A percentile compares a stretch with the other conserved stretches of the same genome.
phyloP scores from a whole-genome alignment of 1,284 basidiomycete species.

The Ustilago hordei region DNA sequence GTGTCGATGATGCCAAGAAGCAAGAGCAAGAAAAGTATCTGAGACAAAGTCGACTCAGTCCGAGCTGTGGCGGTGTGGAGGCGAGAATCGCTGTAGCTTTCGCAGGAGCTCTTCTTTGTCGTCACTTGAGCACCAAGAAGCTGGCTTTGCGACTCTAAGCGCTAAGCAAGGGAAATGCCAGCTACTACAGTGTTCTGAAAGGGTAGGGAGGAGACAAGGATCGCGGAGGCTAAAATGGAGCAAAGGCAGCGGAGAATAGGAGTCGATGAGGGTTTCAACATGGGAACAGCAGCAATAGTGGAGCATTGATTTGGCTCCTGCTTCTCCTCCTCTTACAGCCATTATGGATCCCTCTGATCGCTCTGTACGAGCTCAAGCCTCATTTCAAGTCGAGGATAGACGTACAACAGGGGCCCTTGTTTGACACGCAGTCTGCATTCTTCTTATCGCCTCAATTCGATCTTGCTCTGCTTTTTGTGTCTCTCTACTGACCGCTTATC shows the following conservation, averaged over 20 bases:
- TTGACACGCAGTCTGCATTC: background rate
- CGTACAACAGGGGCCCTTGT: background rate
- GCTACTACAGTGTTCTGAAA: no score
- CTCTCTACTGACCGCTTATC: no score
- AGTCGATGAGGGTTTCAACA: conserved; percentile 14
- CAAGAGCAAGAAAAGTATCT: background rate
- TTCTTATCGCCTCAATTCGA: background rate
- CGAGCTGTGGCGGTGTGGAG: background rate
- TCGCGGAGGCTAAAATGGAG: background rate
- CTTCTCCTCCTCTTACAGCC: background rate
- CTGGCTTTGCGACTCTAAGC: background rate
- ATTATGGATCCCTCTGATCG: background rate
- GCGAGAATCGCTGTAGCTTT: background rate
- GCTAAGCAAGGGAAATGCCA: background rate
- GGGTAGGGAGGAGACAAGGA: background rate
- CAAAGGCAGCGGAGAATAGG: conserved; percentile 29
- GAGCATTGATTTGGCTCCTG: background rate
- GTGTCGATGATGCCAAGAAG: background rate
- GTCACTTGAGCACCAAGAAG: background rate
- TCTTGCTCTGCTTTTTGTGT: background rate
- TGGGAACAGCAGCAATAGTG: background rate
- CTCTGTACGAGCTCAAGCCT: background rate
- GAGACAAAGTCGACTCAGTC: background rate
- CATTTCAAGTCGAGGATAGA: background rate
- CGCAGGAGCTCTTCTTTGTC: background rate